Evolutionary conservation across 1,284 basidiomycete species (phyloP), one percentile per base, ranked within the genome.

Genomic region (Sparassis latifolia): DNA sequence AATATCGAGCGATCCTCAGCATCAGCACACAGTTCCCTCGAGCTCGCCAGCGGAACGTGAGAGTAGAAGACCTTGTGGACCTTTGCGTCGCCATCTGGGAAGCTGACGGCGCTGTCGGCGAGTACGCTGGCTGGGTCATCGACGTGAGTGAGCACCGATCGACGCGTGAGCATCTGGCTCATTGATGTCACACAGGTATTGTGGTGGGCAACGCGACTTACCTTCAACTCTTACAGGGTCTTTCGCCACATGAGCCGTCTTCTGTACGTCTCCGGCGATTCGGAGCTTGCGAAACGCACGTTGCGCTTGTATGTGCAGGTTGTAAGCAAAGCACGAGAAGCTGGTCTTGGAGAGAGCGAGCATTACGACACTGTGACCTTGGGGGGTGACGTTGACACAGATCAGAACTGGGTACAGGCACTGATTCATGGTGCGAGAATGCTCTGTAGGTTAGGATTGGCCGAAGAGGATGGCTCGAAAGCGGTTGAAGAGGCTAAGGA

Each of bases 181-280:
- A 32, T 42, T 31, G 5, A 47, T 50, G 48, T 58, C 45, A 47
- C 56, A 4, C 58, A 92, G 82, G 76, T 91, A 10, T 74, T 97
- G 1, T 94, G 92, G 87, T 93, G 92, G 90, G 86, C 91, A 1
- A 93, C 90, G 6, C 83, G 85, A 20, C 77, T 92, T 28, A 97
- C 93, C 0, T 96, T 97, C 74, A 93, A 96, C 62, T 94, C 90
- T 1, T 86, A 86, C 57, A 79, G 83, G 5, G 73, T 96, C 10
- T 78, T 91, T 51, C 84, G 92, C 0, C 89, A 95, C 66, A 84
- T 96, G 73, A 80, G 82, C 10, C 82, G 84, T 1, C 68, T 94
- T 0, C 71, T 89, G 5, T 78, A 82, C 47, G 74, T 84, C 4
- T 74, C 79, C 0, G 84, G 84, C 3, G 84, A 89, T 53, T 66